Percentiles rank a stretch among this genome's conserved stretches.
Evolutionary conservation across 2,329 filamentous ascomycete genomes (phyloP).

Genomic region (Xylaria sp.): DNA sequence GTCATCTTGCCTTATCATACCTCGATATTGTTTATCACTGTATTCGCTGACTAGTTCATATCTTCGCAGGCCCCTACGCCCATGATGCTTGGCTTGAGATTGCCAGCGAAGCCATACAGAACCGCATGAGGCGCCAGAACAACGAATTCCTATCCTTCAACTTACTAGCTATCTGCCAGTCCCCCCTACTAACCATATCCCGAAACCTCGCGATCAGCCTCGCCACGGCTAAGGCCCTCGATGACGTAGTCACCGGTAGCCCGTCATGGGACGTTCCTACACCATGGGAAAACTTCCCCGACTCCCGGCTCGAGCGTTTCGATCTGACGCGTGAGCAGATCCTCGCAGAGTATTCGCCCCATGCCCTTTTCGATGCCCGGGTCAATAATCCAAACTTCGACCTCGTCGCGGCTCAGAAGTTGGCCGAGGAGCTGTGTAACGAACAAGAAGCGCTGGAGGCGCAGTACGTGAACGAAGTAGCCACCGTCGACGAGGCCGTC

Average conservation of each 20-base stretch:
- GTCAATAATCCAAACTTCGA: slow-evolving; percentile 28
- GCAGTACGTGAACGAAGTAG: slow-evolving; percentile 62
- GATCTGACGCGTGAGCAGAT: slow-evolving; percentile 36
- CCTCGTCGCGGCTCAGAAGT: slow-evolving; percentile 47
- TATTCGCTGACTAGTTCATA: slow-evolving; percentile 36
- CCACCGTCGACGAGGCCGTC: slow-evolving; percentile 57
- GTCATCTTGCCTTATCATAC: slow-evolving; percentile 31
- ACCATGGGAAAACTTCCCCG: slow-evolving; percentile 37
- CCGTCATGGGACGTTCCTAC: slow-evolving; percentile 54
- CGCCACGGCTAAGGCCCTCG: slow-evolving; percentile 54
- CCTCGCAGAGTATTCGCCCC: slow-evolving; percentile 9
- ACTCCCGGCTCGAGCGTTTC: slow-evolving; percentile 36
- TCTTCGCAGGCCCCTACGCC: slow-evolving; percentile 52
- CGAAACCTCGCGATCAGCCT: slow-evolving; percentile 59
- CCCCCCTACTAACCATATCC: slow-evolving; percentile 65
- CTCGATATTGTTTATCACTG: not conserved
- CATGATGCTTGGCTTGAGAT: slow-evolving; percentile 73
- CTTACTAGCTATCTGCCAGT: slow-evolving; percentile 78
- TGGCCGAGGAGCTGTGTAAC: slow-evolving; percentile 54
- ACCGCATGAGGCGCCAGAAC: slow-evolving; percentile 73
- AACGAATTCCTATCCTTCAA: slow-evolving; percentile 78
- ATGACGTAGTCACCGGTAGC: slow-evolving; percentile 53
- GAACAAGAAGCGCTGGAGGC: slow-evolving; percentile 57
- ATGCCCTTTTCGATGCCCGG: slow-evolving; percentile 3
- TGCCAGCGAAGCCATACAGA: slow-evolving; percentile 72